A percentile compares a stretch with the other conserved stretches of the same genome.
Evolutionary conservation across 495 filamentous ascomycete species (phyloP).

Genomic region (Glutinoglossum americanum): DNA sequence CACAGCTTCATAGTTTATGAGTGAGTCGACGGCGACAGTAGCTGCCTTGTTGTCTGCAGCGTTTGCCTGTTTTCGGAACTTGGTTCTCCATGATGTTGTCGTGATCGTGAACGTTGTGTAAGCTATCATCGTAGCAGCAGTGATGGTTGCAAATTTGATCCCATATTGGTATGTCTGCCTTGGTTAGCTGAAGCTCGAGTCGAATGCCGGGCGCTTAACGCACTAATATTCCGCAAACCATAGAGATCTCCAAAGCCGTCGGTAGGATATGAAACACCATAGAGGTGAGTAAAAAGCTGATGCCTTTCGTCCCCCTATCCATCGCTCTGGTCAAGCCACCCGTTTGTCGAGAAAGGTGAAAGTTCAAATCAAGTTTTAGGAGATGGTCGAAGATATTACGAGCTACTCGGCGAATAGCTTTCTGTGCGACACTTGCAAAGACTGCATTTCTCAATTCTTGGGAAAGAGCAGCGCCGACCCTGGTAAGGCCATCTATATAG

Average conservation of each 20-base stretch:
- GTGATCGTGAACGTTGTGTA: slow-evolving; percentile 89
- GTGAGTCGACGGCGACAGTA: slow-evolving; percentile 83
- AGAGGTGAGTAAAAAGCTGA: slow-evolving; percentile 85
- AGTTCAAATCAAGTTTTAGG: slow-evolving; percentile 71
- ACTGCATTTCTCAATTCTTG: slow-evolving; percentile 88
- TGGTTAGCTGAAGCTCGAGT: slow-evolving; percentile 10
- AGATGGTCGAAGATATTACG: slow-evolving; percentile 83
- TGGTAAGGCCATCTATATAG: slow-evolving; percentile 51
- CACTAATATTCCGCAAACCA: slow-evolving; percentile 82
- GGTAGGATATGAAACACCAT: slow-evolving; percentile 98
- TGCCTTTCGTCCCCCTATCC: slow-evolving; percentile 91
- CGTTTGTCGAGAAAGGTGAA: slow-evolving; percentile 84
- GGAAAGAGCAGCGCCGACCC: slow-evolving; percentile 69
- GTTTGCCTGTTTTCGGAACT: slow-evolving; percentile 85
- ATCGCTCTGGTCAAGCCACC: slow-evolving; percentile 87
- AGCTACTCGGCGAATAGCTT: slow-evolving; percentile 80
- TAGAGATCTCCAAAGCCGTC: slow-evolving; percentile 76
- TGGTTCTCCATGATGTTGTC: slow-evolving; percentile 91
- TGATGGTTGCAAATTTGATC: slow-evolving; percentile 75
- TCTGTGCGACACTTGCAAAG: slow-evolving; percentile 91
- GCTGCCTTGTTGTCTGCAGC: slow-evolving; percentile 89
- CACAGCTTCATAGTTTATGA: slow-evolving; percentile 97
- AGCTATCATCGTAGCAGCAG: slow-evolving; percentile 70
- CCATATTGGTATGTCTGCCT: slow-evolving; percentile 82
- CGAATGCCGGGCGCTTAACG: not conserved